A percentile compares a stretch with the other conserved stretches of the same genome.
These are phyloP conservation scores for Cyclocybe cylindracea DNA, from an alignment of 768 basidiomycete genomes.

Conservation along the genomic window DNA sequence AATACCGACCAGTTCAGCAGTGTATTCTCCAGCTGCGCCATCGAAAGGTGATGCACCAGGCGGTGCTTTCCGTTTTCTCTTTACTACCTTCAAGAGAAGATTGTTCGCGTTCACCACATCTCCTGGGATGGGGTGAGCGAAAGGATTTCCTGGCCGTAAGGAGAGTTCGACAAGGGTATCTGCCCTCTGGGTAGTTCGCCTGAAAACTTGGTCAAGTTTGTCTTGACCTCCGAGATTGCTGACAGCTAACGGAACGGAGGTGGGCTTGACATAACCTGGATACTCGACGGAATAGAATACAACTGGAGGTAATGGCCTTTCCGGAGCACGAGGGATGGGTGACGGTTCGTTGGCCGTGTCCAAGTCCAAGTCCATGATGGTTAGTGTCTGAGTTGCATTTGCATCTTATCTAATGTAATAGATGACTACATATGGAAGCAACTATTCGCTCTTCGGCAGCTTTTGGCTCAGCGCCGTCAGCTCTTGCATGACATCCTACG, in stretches of 20 bases:
- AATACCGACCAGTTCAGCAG: conserved; percentile 68
- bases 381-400: conserved; percentile 27
- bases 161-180: conserved; percentile 76
- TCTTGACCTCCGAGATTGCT: conserved; percentile 69
- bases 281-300: conserved; percentile 86
- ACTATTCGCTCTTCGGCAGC: no score
- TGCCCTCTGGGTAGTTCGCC: conserved; percentile 58
- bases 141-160: conserved; percentile 72
- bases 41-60: conserved; percentile 24
- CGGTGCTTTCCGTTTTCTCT: conserved; percentile 56
- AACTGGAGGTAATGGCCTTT: conserved; percentile 50
- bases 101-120: conserved; percentile 78
- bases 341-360: conserved; percentile 11
- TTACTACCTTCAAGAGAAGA: conserved; percentile 83
- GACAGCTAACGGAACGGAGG: conserved; percentile 64
- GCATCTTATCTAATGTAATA: conserved; percentile 32
- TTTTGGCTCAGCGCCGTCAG: no score
- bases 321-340: conserved; percentile 24
- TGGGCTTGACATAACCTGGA: conserved; percentile 76
- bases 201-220: conserved; percentile 77
- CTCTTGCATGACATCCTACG: no score
- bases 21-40: conserved; percentile 65
- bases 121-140: conserved; percentile 83
- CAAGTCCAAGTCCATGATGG: conserved; percentile 15
- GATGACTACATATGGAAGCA: no score